Base-by-base conservation (phyloP, 2,329 filamentous ascomycete species). In the Colletotrichum filicis region DNA sequence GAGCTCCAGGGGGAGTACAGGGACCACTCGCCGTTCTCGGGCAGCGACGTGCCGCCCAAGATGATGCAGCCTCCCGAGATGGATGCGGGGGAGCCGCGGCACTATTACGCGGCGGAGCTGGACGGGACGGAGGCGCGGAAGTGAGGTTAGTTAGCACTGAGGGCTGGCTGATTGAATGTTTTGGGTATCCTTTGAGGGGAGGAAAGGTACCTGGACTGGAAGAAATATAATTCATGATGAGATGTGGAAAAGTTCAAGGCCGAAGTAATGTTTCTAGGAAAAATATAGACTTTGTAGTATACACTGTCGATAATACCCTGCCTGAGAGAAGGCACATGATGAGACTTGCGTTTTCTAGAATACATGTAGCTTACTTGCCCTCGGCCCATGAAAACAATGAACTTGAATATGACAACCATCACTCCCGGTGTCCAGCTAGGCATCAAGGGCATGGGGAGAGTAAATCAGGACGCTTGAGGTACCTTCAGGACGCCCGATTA, bases 41-140 rank as follows among this genome's bases (percentile, higher is more conserved):
- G n/a, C 8, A n/a, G 30, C 14, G 60, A 69, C 4, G 53, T 62
- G 37, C 56, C 42, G 19, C 42, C 57, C 24, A 73, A 74, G 56
- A 73, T 35, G 69, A 58, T 64, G 37, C 69, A 42, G 2, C 60
- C 60, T 16, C 64, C 64, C n/a, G 73, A 74, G 56, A 24, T 74
- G 53, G 56, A 60, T 19, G 59, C 64, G 6, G 42, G 68, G 37
- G 26, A 68, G n/a, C n/a, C 69, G 1, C 55, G 61, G 16, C 53
- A 58, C 9, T 65, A 46, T 52, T 65, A 74, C 49, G 66, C 59
- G 16, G 66, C 46, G 26, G 73, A 74, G 65, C 69, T 74, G 6
- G 73, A 74, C 19, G 73, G 69, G 11, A 60, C 71, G 19, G 71
- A 56, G 35, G 32, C 52, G 53, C 67, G 53, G 30, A 71, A 59